Evolutionary conservation across 75 land plant species (phyloP), one percentile per base, ranked within the genome.

Genomic region (Pseudotsuga menziesii): DNA sequence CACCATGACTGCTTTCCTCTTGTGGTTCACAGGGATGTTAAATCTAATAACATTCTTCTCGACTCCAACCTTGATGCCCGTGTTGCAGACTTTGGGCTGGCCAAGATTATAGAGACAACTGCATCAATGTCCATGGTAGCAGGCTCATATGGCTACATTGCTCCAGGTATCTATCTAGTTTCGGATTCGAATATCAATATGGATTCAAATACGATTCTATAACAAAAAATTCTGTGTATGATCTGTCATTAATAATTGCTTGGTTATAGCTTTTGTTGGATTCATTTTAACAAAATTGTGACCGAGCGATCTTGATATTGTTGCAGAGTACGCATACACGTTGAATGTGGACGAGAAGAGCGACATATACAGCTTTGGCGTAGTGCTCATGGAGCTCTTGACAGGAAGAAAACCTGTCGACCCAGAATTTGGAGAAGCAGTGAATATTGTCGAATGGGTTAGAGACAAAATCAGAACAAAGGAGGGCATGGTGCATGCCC

Each of bases 81-180:
- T 70, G 81, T 94, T 11, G 94, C 91, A 23, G 97, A 94, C 76
- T 90, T 94, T 62, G 97, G 97, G 56, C 78, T 94, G 27, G 97
- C 97, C 32, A 83, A 82, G 83, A 67, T 86, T 75, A 11, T 88
- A 15, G 59, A 79, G 80, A 87, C 83, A 79, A 80, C 91, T 11
- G 88, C 90, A 79, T 85, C 90, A n/a, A 85, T 89, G 76, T 88
- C 97, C 6, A 81, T 87, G 77, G 90, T 94, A 3, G 97, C 92
- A 25, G 97, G 97, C n/a, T 91, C 97, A 19, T 86, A 83, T 59
- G 97, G 97, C 72, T 94, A 94, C 85, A 94, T 94, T 14, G 97
- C 97, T 79, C 97, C 94, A 61, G 97, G 97, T 94, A 75, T 59
- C 57, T 3, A 20, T 22, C 57, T 57, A 5, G 16, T 23, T 32